A percentile compares a stretch with the other conserved stretches of the same genome.
These are phyloP conservation scores for Microstegium vimineum DNA, from an alignment of 176 grass and related monocot genomes.

Conservation along the genomic window DNA sequence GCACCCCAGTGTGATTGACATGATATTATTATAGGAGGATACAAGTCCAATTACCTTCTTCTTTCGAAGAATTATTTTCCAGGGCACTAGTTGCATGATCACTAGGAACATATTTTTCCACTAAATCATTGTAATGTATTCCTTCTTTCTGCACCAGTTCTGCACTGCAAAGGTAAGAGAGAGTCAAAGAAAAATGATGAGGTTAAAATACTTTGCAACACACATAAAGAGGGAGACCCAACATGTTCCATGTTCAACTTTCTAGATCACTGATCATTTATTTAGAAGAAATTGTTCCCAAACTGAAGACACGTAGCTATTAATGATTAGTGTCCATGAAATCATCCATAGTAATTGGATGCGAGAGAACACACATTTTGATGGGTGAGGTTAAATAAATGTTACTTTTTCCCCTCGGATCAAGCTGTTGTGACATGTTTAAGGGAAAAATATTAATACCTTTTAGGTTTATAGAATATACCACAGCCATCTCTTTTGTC, in stretches of 20 bases:
- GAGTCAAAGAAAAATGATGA: not conserved
- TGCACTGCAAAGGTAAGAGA: slow-evolving; percentile 54
- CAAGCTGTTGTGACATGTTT: not conserved
- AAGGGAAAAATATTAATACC: slow-evolving; percentile 33
- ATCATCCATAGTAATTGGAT: not conserved
- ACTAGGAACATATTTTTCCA: slow-evolving; percentile 41
- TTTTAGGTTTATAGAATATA: slow-evolving; percentile 78
- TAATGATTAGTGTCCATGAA: not conserved
- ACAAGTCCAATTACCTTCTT: slow-evolving; percentile 35
- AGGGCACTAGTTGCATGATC: slow-evolving; percentile 30
- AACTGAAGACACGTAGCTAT: not conserved
- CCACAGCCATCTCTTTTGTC: slow-evolving; percentile 90
- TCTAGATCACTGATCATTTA: slow-evolving; percentile 4
- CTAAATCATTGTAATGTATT: slow-evolving; percentile 96
- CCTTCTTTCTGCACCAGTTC: slow-evolving; percentile 75
- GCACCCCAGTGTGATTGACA: not conserved
- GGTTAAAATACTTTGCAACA: not conserved
- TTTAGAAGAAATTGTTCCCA: not conserved
- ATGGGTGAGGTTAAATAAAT: slow-evolving; percentile 5
- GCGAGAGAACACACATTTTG: not conserved
- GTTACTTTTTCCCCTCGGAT: not conserved
- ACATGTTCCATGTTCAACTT: not conserved
- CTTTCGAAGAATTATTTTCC: slow-evolving; percentile 34
- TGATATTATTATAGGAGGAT: slow-evolving; percentile 2
- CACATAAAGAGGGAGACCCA: not conserved